phyloP scores from a whole-genome alignment of 2,329 filamentous ascomycete genomes.

The Diaporthe citri region DNA sequence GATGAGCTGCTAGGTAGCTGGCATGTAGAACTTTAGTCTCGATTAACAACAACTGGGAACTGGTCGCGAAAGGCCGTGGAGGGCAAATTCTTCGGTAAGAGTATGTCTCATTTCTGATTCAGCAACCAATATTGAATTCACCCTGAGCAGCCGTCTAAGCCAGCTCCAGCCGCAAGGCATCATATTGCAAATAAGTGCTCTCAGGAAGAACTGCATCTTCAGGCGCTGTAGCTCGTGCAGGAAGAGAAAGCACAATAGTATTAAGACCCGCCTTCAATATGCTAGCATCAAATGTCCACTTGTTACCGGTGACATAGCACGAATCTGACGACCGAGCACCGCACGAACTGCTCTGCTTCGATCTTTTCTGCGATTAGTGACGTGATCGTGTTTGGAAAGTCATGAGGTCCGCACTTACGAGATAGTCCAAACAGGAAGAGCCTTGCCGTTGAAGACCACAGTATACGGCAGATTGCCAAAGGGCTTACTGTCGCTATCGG shows the following conservation, averaged over 20 bases:
- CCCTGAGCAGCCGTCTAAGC: neutral
- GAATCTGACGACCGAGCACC: conserved; percentile 10
- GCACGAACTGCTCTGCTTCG: conserved; percentile 21
- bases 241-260: conserved; percentile 17
- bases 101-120: too few relatives aligned
- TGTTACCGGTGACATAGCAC: conserved; percentile 19
- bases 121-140: neutral
- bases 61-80: too few relatives aligned
- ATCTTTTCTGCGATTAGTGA: neutral
- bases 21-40: too few relatives aligned
- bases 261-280: neutral
- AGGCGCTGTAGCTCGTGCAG: conserved; percentile 3
- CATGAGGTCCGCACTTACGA: conserved; percentile 55
- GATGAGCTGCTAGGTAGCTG: too few relatives aligned
- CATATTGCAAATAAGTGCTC: conserved; percentile 26
- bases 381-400: neutral
- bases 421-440: conserved; percentile 66
- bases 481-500: conserved; percentile 66
- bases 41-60: too few relatives aligned
- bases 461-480: conserved; percentile 66
- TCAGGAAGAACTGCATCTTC: conserved; percentile 7
- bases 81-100: rapidly evolving
- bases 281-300: conserved; percentile 8
- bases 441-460: conserved; percentile 54
- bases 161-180: conserved; percentile 1